Percentiles rank a stretch among this genome's conserved stretches.
These are phyloP conservation scores for Emergomyces africanus DNA, from an alignment of 2,329 filamentous ascomycete species.

Conservation along the genomic window DNA sequence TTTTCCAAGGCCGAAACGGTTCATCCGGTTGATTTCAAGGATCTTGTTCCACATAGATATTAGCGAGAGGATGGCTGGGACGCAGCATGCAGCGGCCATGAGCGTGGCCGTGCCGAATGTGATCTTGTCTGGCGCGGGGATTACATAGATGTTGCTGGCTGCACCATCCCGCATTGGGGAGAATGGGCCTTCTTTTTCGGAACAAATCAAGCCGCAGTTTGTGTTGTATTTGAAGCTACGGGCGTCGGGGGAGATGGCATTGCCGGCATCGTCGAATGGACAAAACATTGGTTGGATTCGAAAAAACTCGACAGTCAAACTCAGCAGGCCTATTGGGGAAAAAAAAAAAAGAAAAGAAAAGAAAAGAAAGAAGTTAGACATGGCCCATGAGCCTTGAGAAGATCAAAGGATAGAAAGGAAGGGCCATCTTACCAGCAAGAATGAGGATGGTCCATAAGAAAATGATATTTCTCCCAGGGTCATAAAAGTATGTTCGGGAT, in stretches of 20 bases:
- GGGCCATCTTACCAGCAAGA: conserved; percentile 38
- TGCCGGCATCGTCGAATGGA: conserved; percentile 25
- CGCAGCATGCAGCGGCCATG: conserved; percentile 50
- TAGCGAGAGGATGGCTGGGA: conserved; percentile 50
- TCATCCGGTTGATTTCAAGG: conserved; percentile 48
- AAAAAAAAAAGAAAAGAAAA: too few species aligned
- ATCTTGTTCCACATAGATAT: conserved; percentile 53
- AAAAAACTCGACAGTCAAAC: conserved; percentile 53
- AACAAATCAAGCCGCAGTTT: conserved; percentile 39
- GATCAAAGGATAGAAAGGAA: neutral
- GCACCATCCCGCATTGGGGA: conserved; percentile 45
- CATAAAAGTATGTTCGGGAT: conserved; percentile 52
- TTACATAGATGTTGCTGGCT: conserved; percentile 49
- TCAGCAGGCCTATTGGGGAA: conserved; percentile 38
- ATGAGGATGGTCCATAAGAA: conserved; percentile 53
- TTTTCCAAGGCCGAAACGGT: conserved; percentile 24
- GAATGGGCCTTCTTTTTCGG: conserved; percentile 32
- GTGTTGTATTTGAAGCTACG: conserved; percentile 34
- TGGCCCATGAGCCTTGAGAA: neutral
- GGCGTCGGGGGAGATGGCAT: conserved; percentile 23
- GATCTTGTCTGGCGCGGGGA: conserved; percentile 44
- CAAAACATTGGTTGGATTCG: conserved; percentile 38
- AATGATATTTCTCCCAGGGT: conserved; percentile 51
- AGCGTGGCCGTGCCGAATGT: conserved; percentile 49
- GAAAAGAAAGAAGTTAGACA: too few species aligned